Evolutionary conservation across 1,284 basidiomycete species (phyloP), one percentile per base, ranked within the genome.

Genomic region (Grifola frondosa): DNA sequence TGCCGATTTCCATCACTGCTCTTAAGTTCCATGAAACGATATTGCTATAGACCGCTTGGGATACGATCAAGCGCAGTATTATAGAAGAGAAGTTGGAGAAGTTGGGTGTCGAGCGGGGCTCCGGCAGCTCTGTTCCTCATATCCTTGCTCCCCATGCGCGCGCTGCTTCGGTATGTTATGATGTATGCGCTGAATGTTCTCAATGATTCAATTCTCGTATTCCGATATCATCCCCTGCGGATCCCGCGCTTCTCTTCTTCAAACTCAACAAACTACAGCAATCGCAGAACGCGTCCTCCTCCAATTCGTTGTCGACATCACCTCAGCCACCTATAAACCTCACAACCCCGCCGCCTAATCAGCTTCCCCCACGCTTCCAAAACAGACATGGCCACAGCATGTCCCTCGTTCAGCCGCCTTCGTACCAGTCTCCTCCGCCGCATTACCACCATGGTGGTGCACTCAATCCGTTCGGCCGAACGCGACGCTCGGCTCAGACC

Each of bases 241-340:
- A 90, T 59, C 87, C 88, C 30, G 82, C 83, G 15, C 66, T 91
- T 20, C 69, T 91, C 20, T 74, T 80, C 54, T 90, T 85, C 68
- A 90, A 88, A 61, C 71, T 91, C 32, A 88, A 88, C 65, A 89
- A 87, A 63, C 69, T 91, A 9, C 86, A 88, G 53, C 80, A 84
- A 61, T 77, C 84, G 0, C 86, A 88, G 55, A 73, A 70, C 30
- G 67, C 67, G 15, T 77, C 81, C 1, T 64, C 69, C 6, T 58
- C 65, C 6, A 76, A 74, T 52, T 85, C 82, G 4, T 59, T 80
- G 16, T 68, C 81, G 13, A 63, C 74, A 11, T 88, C 85, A 9
- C 85, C 85, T 3, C 81, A 83, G 46, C 78, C 78, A 16, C 67
- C 73, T 0, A 70, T 71, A 23, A 68, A 69, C 26, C 57, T 77